Conservation (phyloP, 441 rosid genomes). For the Erysimum pusillum region DNA sequence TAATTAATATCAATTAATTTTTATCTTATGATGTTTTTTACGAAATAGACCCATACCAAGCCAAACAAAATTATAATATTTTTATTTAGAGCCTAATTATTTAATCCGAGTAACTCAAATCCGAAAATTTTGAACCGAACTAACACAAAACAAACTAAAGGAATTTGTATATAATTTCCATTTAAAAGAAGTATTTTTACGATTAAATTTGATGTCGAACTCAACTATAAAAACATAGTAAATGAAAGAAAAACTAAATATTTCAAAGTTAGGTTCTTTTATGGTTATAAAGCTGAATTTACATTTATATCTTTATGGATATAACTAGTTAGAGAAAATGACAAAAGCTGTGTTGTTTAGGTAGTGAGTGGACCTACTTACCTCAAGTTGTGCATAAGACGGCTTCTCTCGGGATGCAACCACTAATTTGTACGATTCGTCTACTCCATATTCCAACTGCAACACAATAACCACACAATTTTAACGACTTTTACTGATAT, state of each 20-base stretch:
- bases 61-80: too few relatives aligned
- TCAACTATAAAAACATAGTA: neutral
- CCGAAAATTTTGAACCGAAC: too few relatives aligned
- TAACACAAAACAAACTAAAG: too few relatives aligned
- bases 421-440: constrained; percentile 71
- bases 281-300: constrained; percentile 26
- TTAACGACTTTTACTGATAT: neutral
- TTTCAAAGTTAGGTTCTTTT: neutral
- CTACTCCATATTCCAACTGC: constrained; percentile 70
- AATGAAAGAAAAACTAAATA: neutral
- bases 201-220: constrained; percentile 2
- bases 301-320: neutral
- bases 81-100: too few relatives aligned
- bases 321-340: constrained; percentile 20
- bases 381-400: constrained; percentile 67
- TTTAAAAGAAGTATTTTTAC: neutral
- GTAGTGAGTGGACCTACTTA: constrained; percentile 34
- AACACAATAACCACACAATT: constrained; percentile 29
- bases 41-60: too few relatives aligned
- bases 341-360: constrained; percentile 1
- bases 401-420: constrained; percentile 59
- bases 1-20: too few relatives aligned
- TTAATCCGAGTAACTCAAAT: too few relatives aligned
- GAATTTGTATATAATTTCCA: too few relatives aligned
- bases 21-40: too few relatives aligned